phyloP scores from a whole-genome alignment of 345 rosid species.

The Durio zibethinus region DNA sequence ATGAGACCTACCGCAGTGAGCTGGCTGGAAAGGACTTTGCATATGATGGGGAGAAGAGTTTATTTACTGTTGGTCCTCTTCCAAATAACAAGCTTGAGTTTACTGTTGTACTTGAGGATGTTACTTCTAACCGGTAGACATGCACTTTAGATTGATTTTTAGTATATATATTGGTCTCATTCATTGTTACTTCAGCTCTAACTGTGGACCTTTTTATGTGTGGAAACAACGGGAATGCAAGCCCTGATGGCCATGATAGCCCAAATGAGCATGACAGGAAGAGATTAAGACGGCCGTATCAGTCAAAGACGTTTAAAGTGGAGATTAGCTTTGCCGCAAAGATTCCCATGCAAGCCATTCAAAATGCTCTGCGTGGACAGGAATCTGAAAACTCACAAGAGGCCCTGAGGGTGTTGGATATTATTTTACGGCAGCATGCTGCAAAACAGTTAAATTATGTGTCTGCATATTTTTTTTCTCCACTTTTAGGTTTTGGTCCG shows the following conservation, averaged over 20 bases:
- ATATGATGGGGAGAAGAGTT: constrained; percentile 85
- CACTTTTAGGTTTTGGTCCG: background rate
- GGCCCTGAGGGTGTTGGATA: constrained; percentile 78
- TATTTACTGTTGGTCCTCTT: constrained; percentile 78
- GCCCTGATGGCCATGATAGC: constrained; percentile 44
- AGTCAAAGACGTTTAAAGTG: constrained; percentile 59
- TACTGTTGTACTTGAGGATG: constrained; percentile 73
- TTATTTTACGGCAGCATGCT: constrained; percentile 80
- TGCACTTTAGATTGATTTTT: background rate
- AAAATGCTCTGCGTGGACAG: constrained; percentile 72
- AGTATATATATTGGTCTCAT: background rate
- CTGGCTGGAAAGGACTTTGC: constrained; percentile 70
- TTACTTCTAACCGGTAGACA: constrained; percentile 54
- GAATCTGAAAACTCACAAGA: constrained; percentile 74
- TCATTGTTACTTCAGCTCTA: background rate
- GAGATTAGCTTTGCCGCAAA: constrained; percentile 71
- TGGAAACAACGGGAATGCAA: constrained; percentile 53
- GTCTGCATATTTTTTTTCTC: background rate
- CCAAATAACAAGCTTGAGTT: constrained; percentile 73
- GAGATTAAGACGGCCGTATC: constrained; percentile 57
- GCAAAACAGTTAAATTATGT: constrained; percentile 49
- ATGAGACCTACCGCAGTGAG: constrained; percentile 56
- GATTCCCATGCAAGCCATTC: constrained; percentile 86
- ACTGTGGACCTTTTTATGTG: constrained; percentile 1
- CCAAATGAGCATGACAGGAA: constrained; percentile 53